Evolutionary conservation across 176 grass and related monocot species (phyloP), one percentile per base, ranked within the genome.

Genomic region (Avena atlantica): DNA sequence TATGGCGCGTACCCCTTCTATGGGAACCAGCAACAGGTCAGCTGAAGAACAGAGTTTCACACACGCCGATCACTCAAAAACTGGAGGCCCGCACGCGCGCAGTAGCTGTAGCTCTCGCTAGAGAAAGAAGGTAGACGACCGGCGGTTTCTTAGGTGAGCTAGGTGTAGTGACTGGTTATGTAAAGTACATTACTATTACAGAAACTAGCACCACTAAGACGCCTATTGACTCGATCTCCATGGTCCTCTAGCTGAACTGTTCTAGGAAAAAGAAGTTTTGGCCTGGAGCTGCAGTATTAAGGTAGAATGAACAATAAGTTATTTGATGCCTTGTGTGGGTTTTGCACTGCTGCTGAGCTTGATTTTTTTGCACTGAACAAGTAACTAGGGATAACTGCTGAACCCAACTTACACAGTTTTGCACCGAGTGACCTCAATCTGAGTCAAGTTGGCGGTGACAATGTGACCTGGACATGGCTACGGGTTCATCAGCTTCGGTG

Each of bases 21-120:
- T 40, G 91, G 92, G 52, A 98, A 87, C 81, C 93, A 96, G 75
- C 92, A 98, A 76, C 96, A 94, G 84, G 96, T 98, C 82, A 96
- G 91, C 90, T 98, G 47, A 97, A 53, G 73, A 68, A 21, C 31
- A 55, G 74, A 63, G 48, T 21, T 64, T 3, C 20, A 42, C 20
- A 42, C 49, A 66, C 58, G 53, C 53, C 73, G 42, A 52, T 34
- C 40, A 27, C 68, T 13, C 27, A 17, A 47, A 53, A 69, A 69
- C 60, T 47, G 61, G 61, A 81, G 61, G 82, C 14, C 17, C 50
- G 51, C 24, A 48, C 45, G 9, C 20, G 51, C 20, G 85, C 36
- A 71, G 34, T 91, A 97, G 90, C 57, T 76, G 87, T 91, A 88
- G 88, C 86, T 76, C 85, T 81, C 69, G 91, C 83, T 83, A 72